These are phyloP conservation scores for Alternaria gaisen DNA, from an alignment of 2,329 filamentous ascomycete genomes.

Conservation along the genomic window DNA sequence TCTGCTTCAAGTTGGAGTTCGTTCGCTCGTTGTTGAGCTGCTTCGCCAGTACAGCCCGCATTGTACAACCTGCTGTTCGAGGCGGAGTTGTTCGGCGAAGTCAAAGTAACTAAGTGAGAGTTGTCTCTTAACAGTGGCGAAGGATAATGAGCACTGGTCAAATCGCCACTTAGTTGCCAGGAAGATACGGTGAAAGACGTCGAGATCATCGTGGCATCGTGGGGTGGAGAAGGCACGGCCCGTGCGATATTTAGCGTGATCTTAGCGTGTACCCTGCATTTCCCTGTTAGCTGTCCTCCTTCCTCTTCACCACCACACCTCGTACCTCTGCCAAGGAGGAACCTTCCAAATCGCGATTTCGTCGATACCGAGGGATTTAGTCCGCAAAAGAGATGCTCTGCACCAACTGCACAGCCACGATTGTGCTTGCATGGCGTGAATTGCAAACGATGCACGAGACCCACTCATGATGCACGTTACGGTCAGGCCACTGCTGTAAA, in stretches of 20 bases:
- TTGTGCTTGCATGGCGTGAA: conserved; percentile 12
- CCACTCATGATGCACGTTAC: conserved; percentile 29
- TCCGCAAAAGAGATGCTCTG: not conserved
- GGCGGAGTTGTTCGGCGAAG: not conserved
- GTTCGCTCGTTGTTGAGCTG: not conserved
- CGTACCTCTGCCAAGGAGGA: not conserved
- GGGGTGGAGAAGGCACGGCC: conserved; percentile 9
- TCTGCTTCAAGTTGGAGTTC: not conserved
- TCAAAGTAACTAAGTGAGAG: not conserved
- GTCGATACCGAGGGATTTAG: not conserved
- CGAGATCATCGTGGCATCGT: not conserved
- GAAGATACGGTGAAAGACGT: not conserved
- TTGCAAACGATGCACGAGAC: conserved; percentile 21
- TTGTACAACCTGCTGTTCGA: not conserved
- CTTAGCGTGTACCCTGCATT: conserved; percentile 11
- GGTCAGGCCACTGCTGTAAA: conserved; percentile 24
- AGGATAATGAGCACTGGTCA: not conserved
- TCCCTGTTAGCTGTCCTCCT: not conserved
- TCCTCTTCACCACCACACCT: not conserved
- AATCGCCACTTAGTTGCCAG: not conserved
- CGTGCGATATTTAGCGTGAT: conserved; percentile 6
- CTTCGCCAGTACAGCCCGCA: too few relatives aligned
- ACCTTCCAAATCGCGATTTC: not conserved
- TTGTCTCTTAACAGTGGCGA: too few relatives aligned
- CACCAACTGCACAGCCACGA: conserved; percentile 18